Evolutionary conservation across 2,329 filamentous ascomycete genomes (phyloP).

Genomic region (Zymoseptoria crescenta): DNA sequence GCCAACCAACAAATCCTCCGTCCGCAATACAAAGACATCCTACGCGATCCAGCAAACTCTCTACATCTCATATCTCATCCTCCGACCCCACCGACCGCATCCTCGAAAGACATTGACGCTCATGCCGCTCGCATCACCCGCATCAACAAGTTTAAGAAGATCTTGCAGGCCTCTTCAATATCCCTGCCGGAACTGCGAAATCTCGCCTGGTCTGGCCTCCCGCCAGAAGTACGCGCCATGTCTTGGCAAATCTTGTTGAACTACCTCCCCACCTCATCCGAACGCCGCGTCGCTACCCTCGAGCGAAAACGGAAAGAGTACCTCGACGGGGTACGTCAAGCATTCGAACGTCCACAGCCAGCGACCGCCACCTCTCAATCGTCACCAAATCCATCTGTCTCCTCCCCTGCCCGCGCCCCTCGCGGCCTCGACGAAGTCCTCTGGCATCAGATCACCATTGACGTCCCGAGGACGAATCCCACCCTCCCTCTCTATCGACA

Average conservation of each 20-base stretch:
- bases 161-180: slow-evolving; percentile 86
- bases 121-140: slow-evolving; percentile 81
- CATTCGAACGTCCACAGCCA: slow-evolving; percentile 50
- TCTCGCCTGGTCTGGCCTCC: slow-evolving; percentile 88
- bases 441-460: slow-evolving; percentile 99
- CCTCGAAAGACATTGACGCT: slow-evolving; percentile 74
- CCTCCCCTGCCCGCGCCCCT: slow-evolving; percentile 50
- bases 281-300: slow-evolving; percentile 78
- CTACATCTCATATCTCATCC: slow-evolving; percentile 90
- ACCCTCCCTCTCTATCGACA: slow-evolving; percentile 93
- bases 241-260: slow-evolving; percentile 96
- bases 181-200: slow-evolving; percentile 74
- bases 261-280: slow-evolving; percentile 93
- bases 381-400: slow-evolving; percentile 39
- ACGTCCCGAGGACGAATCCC: slow-evolving; percentile 91
- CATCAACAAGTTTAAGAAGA: slow-evolving; percentile 97
- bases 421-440: slow-evolving; percentile 90
- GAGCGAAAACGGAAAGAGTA: slow-evolving; percentile 97
- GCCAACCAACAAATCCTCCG: slow-evolving; percentile 85
- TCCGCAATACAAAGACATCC: slow-evolving; percentile 94
- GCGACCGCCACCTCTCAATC: slow-evolving; percentile 38
- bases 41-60: slow-evolving; percentile 79
- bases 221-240: slow-evolving; percentile 92
- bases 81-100: slow-evolving; percentile 62
- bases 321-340: slow-evolving; percentile 73